Evolutionary conservation across 164 flowering plant species (phyloP).

Genomic region (Amborella trichopoda): DNA sequence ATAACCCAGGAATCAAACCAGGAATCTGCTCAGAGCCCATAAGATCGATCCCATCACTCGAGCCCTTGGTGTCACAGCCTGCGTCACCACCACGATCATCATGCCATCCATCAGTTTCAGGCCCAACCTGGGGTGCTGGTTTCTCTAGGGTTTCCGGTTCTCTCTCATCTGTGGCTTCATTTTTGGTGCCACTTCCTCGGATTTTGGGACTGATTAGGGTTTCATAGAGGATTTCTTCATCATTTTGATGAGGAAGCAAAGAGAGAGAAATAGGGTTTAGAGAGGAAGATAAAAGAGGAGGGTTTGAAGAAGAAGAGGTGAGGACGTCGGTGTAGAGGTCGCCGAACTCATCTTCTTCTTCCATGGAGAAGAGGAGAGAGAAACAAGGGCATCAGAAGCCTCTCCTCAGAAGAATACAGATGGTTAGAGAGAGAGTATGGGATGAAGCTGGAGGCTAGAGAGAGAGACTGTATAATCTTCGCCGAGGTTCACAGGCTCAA

Average conservation of each 20-base stretch:
- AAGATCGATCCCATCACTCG: slow-evolving; percentile 16
- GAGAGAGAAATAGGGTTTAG: slow-evolving; percentile 4
- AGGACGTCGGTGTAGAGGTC: slow-evolving; percentile 96
- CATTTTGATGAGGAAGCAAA: slow-evolving; percentile 1
- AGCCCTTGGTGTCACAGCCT: no score
- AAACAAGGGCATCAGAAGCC: no score
- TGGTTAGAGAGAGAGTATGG: no score
- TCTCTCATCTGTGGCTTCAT: slow-evolving; percentile 17
- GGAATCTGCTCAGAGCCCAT: slow-evolving; percentile 21
- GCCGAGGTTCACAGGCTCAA: no score
- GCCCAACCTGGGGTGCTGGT: no score
- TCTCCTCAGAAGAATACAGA: no score
- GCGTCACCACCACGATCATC: slow-evolving; percentile 14
- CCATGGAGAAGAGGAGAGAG: no score
- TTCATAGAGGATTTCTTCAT: slow-evolving; percentile 8
- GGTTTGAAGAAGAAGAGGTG: slow-evolving; percentile 18
- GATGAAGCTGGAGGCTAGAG: no score
- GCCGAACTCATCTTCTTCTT: slow-evolving; percentile 96
- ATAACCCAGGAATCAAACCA: slow-evolving; percentile 75
- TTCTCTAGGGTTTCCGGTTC: slow-evolving; percentile 2
- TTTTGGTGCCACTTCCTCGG: slow-evolving; percentile 1
- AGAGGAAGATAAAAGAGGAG: slow-evolving; percentile 1
- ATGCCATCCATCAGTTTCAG: slow-evolving; percentile 4
- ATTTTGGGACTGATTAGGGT: no score
- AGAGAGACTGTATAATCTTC: no score